These are phyloP conservation scores for Naegleria fowleri DNA, from an alignment of 208 protist species.

Conservation along the genomic window DNA sequence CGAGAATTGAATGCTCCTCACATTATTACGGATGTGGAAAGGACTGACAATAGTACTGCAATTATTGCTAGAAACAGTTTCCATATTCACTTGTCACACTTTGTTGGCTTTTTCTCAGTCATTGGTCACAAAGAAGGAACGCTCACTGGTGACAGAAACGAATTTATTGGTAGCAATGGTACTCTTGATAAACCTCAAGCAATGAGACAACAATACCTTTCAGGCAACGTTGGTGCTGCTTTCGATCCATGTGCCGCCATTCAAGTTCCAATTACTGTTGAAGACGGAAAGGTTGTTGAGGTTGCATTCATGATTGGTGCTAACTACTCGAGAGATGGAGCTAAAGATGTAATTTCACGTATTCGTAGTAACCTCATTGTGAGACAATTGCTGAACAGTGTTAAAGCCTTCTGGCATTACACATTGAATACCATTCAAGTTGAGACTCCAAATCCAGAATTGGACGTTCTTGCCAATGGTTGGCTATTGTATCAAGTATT, in stretches of 20 bases:
- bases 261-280: background rate
- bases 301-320: conserved; percentile 23
- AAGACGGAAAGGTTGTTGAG: background rate
- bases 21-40: conserved; percentile 25
- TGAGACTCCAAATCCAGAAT: background rate
- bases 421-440: conserved; percentile 15
- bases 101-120: background rate
- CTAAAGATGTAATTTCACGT: conserved; percentile 6
- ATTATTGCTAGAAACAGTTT: conserved; percentile 11
- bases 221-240: conserved; percentile 17
- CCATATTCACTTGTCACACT: background rate
- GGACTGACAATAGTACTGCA: background rate
- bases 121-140: conserved; percentile 18
- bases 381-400: conserved; percentile 19
- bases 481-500: conserved; percentile 19
- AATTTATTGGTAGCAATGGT: conserved; percentile 17
- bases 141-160: conserved; percentile 9
- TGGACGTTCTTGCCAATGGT: conserved; percentile 5
- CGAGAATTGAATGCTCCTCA: background rate
- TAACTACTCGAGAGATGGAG: background rate
- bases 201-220: background rate
- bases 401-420: conserved; percentile 1
- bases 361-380: conserved; percentile 20
- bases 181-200: background rate
- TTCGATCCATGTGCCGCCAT: conserved; percentile 19